Base-by-base conservation (phyloP, 169 alveolate genomes). In the Babesia microti region DNA sequence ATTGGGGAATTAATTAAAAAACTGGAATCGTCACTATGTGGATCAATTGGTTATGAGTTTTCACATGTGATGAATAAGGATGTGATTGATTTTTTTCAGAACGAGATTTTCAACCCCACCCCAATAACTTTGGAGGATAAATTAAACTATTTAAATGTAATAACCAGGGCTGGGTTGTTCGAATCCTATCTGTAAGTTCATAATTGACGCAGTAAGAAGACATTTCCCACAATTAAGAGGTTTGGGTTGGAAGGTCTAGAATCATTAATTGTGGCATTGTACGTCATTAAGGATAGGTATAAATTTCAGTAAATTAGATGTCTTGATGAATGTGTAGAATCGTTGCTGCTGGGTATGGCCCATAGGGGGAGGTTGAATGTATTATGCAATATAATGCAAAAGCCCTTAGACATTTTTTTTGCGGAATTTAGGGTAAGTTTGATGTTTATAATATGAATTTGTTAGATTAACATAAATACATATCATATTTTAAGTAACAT, bases 231-330 rank as follows among this genome's bases (percentile, higher is more conserved):
- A 4, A 71, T 81, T 5, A 87, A 90, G 61, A 68, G 97, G 26
- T 91, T 91, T 57, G 98, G 98, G 1, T 52, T 87, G 12, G 97
- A 91, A 60, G 98, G 97, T 12, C 80, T 89, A 26, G 94, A 89
- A 57, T 61, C 87, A n/a, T 18, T 83, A 22, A 78, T 89, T 14
- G 79, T 84, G 4, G 84, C 90, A 12, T 46, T 89, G 67, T 85
- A 89, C 53, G 67, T 75, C 1, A 24, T 73, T 9, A 26, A 48
- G 23, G 66, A 65, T 9, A 22, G 28, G 46, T 39, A 59, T 22
- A 41, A 35, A n/a, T n/a, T 48, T 57, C 18, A 23, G 52, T 46
- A 28, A 66, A 40, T 23, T 46, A 44, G 71, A 57, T n/a, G 40
- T 50, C 5, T 19, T 30, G 30, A 59, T 24, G 45, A 54, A 40